Evolutionary conservation across 2,329 filamentous ascomycete species (phyloP).

Genomic region (Drechslerella dactyloides): DNA sequence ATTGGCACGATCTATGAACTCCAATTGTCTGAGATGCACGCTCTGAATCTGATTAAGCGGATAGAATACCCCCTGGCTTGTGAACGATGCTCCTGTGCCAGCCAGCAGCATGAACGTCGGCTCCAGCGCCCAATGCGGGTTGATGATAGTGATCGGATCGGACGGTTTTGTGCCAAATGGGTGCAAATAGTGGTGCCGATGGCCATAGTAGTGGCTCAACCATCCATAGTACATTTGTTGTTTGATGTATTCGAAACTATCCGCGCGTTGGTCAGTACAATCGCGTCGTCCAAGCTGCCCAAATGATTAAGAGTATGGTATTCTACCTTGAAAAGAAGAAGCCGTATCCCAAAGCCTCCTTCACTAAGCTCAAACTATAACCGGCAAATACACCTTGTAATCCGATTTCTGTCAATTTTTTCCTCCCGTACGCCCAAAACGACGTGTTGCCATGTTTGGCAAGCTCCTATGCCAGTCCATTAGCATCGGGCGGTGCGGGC

Average conservation of each 20-base stretch:
- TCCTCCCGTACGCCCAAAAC: conserved; percentile 75
- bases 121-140: conserved; percentile 76
- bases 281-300: not conserved
- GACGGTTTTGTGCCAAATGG: conserved; percentile 32
- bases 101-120: conserved; percentile 73
- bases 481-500: too few relatives aligned
- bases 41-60: conserved; percentile 74
- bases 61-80: conserved; percentile 73
- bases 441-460: conserved; percentile 62
- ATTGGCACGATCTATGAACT: conserved; percentile 71
- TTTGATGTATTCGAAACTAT: conserved; percentile 73
- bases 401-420: conserved; percentile 75
- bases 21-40: conserved; percentile 74
- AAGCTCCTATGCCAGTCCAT: conserved; percentile 24
- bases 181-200: conserved; percentile 59
- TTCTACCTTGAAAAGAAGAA: conserved; percentile 64
- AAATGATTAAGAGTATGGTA: not conserved
- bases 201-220: conserved; percentile 73
- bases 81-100: conserved; percentile 71
- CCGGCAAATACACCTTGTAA: conserved; percentile 75
- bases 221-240: conserved; percentile 75
- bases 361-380: conserved; percentile 70
- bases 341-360: conserved; percentile 54
- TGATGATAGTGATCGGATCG: conserved; percentile 62
- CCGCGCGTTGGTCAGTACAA: not conserved